Conservation (phyloP, 306 rosid genomes). For the Delonix regia region DNA sequence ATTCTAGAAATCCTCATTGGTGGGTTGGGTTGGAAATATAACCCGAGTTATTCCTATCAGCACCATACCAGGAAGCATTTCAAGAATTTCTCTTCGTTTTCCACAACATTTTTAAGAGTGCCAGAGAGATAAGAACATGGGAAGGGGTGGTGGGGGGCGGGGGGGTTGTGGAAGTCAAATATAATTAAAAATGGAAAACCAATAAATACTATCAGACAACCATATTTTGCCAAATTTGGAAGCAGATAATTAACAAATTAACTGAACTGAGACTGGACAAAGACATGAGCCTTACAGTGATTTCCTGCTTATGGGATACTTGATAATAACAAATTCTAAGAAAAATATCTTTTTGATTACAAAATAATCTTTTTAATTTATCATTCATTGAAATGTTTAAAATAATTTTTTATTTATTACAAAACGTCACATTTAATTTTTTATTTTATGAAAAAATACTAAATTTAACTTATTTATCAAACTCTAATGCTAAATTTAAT, state of each 20-base stretch:
- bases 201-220: background rate
- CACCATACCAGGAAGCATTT: background rate
- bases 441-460: too few species aligned
- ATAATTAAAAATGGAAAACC: background rate
- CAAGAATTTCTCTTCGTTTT: background rate
- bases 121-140: background rate
- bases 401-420: too few species aligned
- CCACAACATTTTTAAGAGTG: background rate
- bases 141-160: too few species aligned
- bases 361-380: too few species aligned
- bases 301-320: background rate
- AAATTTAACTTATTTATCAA: too few species aligned
- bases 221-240: background rate
- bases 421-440: too few species aligned
- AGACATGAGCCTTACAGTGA: background rate
- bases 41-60: background rate
- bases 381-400: too few species aligned
- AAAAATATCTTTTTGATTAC: too few species aligned
- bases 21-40: background rate
- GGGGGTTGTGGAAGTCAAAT: background rate
- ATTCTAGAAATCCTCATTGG: background rate
- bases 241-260: background rate
- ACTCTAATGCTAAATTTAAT: too few species aligned
- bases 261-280: background rate
- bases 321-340: background rate